phyloP scores from a whole-genome alignment of 768 basidiomycete species.

The Coprinopsis marcescibilis region DNA sequence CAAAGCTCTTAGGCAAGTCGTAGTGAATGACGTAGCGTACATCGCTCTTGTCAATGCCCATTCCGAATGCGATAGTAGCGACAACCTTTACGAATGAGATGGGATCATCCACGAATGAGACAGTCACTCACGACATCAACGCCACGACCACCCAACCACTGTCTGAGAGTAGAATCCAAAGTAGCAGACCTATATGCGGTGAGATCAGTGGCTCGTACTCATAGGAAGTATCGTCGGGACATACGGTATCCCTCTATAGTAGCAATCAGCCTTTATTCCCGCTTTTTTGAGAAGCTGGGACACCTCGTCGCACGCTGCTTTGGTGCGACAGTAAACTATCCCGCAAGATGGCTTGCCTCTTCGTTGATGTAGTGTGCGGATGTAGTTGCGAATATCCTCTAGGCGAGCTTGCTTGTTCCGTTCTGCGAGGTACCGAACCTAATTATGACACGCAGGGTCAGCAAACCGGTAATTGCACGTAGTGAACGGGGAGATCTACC shows the following conservation, averaged over 20 bases:
- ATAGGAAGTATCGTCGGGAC: conserved; percentile 10
- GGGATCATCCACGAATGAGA: conserved; percentile 18
- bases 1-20: conserved; percentile 1
- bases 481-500: conserved; percentile 29
- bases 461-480: not conserved
- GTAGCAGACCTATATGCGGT: conserved; percentile 30
- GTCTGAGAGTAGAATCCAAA: conserved; percentile 56
- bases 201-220: not conserved
- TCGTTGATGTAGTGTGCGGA: conserved; percentile 53
- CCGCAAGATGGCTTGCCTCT: conserved; percentile 60
- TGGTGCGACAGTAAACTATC: conserved; percentile 73
- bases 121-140: conserved; percentile 44
- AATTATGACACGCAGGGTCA: not conserved
- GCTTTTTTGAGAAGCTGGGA: conserved; percentile 57
- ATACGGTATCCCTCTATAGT: conserved; percentile 68
- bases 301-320: conserved; percentile 61
- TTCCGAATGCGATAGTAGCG: conserved; percentile 80
- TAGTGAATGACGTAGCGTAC: conserved; percentile 42
- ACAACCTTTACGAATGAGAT: conserved; percentile 44
- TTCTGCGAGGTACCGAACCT: conserved; percentile 63
- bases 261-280: conserved; percentile 63
- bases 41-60: conserved; percentile 81
- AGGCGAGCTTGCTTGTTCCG: conserved; percentile 49
- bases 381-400: conserved; percentile 62
- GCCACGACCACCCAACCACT: conserved; percentile 50